Base-by-base conservation (phyloP, 768 basidiomycete species). In the Hypsizygus marmoreus region DNA sequence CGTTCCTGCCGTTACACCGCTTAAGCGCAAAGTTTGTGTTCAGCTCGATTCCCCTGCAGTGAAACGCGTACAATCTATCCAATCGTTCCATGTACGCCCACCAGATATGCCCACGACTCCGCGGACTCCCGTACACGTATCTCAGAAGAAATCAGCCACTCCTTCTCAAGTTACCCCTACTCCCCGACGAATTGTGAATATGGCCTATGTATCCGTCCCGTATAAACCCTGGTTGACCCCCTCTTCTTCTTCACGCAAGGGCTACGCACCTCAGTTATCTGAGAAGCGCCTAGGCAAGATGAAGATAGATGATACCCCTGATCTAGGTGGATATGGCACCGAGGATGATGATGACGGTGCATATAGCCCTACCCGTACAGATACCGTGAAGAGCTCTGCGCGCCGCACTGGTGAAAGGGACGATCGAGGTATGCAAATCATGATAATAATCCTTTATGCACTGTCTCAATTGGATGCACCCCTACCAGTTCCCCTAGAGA, bases 361-460 rank as follows among this genome's bases (percentile, higher is more conserved):
- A 13, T 50, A 66, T 52, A 63, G 62, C 32, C 64, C 56, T n/a
- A 68, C 62, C 33, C 49, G 59, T 20, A 42, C 44, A 25, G 70
- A 75, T 31, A 68, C 63, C 17, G 59, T 69, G 4, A 76, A 74
- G 57, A 77, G 74, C 13, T 80, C 82, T 25, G 73, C 71, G 30
- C 76, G 78, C 39, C 75, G 81, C 16, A 84, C 82, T 1, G 87
- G 87, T 4, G 88, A 87, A 43, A 72, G 90, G 29, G 89, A 91
- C 56, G 87, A 88, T 17, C 73, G 88, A 69, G 82, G 86, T 88
- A 47, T 35, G 66, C 65, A 28, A 2, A 35, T 26, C 16, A 24
- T 29, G 13, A 16, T 39, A 22, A 25, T 38, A 10, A 23, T 10
- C 9, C 4, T 40, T 33, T 25, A 17, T 11, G 35, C 43, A 14